Percentiles rank a stretch among this genome's conserved stretches.
Evolutionary conservation across 108 stramenopile genomes (phyloP).

Genomic region (Ochromonas danica): DNA sequence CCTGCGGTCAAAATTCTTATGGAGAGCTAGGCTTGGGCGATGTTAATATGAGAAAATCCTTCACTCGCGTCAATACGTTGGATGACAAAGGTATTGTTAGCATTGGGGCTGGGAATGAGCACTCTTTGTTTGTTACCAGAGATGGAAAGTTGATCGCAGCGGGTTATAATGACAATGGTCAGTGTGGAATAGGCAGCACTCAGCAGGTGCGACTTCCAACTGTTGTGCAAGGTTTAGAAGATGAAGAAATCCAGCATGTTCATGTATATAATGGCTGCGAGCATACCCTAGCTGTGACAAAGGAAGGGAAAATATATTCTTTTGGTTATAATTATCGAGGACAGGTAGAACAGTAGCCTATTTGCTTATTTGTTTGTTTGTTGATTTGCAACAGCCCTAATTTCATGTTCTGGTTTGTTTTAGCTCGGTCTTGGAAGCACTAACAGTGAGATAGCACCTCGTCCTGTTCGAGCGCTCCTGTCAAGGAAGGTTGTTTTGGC

Average conservation of each 20-base stretch:
- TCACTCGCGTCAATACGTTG: constrained; percentile 40
- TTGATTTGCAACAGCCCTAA: not conserved
- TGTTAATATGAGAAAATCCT: constrained; percentile 43
- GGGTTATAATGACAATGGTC: constrained; percentile 67
- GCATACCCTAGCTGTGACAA: constrained; percentile 54
- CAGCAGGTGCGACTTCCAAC: constrained; percentile 50
- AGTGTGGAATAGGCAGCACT: constrained; percentile 59
- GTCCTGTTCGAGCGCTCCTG: constrained; percentile 33
- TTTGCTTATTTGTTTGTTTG: not conserved
- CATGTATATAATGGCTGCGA: constrained; percentile 64
- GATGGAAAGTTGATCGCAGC: constrained; percentile 51
- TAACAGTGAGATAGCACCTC: constrained; percentile 45
- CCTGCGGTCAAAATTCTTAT: constrained; percentile 63
- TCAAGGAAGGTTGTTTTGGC: constrained; percentile 9
- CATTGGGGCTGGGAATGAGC: constrained; percentile 64
- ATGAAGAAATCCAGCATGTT: constrained; percentile 46
- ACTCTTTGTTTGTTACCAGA: constrained; percentile 54
- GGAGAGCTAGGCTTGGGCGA: constrained; percentile 61
- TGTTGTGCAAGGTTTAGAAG: constrained; percentile 35
- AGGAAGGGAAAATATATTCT: constrained; percentile 49
- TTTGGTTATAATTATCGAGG: constrained; percentile 63
- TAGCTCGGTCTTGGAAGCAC: constrained; percentile 33
- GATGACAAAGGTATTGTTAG: constrained; percentile 49
- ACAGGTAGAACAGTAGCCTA: constrained; percentile 41
- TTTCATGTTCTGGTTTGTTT: not conserved